phyloP scores from a whole-genome alignment of 2,329 filamentous ascomycete genomes.

The Remersonia thermophila region DNA sequence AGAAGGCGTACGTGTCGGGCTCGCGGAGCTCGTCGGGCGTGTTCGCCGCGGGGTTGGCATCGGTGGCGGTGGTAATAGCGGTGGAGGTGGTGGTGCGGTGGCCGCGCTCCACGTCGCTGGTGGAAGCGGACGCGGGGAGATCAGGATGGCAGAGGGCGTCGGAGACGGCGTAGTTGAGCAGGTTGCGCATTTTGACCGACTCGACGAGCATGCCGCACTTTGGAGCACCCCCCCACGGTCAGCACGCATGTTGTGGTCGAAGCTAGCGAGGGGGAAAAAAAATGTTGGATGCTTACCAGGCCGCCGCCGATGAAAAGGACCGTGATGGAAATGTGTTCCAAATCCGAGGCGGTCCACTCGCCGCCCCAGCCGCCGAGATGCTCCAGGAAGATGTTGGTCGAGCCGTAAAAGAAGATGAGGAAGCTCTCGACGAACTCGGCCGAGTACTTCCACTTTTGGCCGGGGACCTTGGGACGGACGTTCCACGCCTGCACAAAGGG shows the following conservation, averaged over 20 bases:
- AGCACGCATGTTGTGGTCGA: too few species aligned
- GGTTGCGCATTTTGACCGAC: conserved; percentile 53
- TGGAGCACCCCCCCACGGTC: too few species aligned
- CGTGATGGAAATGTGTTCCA: conserved; percentile 88
- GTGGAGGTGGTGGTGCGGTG: conserved; percentile 15
- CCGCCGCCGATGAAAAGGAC: conserved; percentile 90
- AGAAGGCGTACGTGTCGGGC: conserved; percentile 58
- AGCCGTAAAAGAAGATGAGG: conserved; percentile 81
- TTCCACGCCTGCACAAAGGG: conserved; percentile 60
- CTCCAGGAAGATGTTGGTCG: conserved; percentile 85
- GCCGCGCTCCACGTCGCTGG: too few species aligned
- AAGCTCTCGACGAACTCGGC: conserved; percentile 85
- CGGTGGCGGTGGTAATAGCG: not conserved
- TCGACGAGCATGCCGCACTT: conserved; percentile 77
- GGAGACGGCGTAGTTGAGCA: conserved; percentile 45
- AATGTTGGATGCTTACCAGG: conserved; percentile 42
- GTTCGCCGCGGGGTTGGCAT: conserved; percentile 3
- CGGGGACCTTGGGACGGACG: conserved; percentile 47
- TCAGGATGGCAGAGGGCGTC: conserved; percentile 18
- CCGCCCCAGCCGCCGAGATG: conserved; percentile 64
- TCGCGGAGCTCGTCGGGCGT: conserved; percentile 38
- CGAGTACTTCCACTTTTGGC: conserved; percentile 57
- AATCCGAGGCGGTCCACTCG: conserved; percentile 63
- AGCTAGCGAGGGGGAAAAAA: conserved; percentile 9
- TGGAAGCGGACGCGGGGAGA: not conserved